Evolutionary conservation across 306 rosid genomes (phyloP).

Genomic region (Crotalaria pallida): DNA sequence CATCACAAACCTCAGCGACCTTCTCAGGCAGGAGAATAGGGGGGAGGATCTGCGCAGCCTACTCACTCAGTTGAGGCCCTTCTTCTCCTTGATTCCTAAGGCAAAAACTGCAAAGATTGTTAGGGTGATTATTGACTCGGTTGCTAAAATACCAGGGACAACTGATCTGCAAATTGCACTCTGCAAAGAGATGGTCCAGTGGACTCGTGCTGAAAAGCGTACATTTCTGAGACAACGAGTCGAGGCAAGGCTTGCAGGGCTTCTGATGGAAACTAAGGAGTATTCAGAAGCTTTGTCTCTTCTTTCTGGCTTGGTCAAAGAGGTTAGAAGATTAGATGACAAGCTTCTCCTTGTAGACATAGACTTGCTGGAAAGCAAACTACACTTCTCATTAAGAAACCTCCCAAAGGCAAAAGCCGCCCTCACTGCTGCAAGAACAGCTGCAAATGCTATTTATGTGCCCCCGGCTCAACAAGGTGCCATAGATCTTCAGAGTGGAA

Average conservation of each 20-base stretch:
- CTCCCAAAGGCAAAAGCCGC: slow-evolving; percentile 98
- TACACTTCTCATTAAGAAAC: slow-evolving; percentile 83
- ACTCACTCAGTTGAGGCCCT: slow-evolving; percentile 87
- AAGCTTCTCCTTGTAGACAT: slow-evolving; percentile 96
- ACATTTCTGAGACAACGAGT: slow-evolving; percentile 93
- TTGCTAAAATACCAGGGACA: slow-evolving; percentile 84
- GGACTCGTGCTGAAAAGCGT: slow-evolving; percentile 90
- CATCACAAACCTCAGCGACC: slow-evolving; percentile 66
- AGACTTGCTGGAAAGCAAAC: slow-evolving; percentile 89
- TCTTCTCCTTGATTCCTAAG: slow-evolving; percentile 85
- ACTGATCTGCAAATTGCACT: slow-evolving; percentile 81
- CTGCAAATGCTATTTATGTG: slow-evolving; percentile 91
- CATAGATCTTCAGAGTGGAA: slow-evolving; percentile 91
- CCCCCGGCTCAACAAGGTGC: slow-evolving; percentile 97
- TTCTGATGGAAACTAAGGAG: slow-evolving; percentile 88
- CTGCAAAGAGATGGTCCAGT: slow-evolving; percentile 91
- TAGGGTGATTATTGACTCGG: slow-evolving; percentile 75
- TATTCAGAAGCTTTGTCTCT: slow-evolving; percentile 80
- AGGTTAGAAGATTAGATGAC: slow-evolving; percentile 94
- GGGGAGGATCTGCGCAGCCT: slow-evolving; percentile 91
- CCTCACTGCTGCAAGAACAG: slow-evolving; percentile 93
- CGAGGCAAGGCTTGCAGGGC: slow-evolving; percentile 94
- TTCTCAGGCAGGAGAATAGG: slow-evolving; percentile 74
- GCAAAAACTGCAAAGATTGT: slow-evolving; percentile 96
- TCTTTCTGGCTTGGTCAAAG: slow-evolving; percentile 77